Evolutionary conservation across 306 rosid species (phyloP).

Genomic region (Alnus glutinosa): DNA sequence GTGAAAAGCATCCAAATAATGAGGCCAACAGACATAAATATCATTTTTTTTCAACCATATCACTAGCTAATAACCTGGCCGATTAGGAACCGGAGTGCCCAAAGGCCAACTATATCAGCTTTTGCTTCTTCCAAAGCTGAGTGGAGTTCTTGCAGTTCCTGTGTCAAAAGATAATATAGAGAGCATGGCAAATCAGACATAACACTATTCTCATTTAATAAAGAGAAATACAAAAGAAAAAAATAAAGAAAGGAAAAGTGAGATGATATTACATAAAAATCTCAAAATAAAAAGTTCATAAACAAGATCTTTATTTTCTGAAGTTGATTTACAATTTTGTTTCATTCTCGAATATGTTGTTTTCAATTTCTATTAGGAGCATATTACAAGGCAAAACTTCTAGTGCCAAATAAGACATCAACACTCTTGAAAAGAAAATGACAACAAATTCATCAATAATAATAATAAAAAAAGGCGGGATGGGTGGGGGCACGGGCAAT

Average conservation of each 20-base stretch:
- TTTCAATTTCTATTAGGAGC: too few species aligned
- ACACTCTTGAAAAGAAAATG: too few species aligned
- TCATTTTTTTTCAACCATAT: background rate
- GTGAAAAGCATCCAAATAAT: slow-evolving; percentile 9
- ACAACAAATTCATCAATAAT: background rate
- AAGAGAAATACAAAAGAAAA: background rate
- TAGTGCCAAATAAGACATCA: too few species aligned
- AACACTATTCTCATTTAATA: background rate
- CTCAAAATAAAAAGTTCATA: background rate
- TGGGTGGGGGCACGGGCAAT: background rate
- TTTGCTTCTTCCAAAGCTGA: slow-evolving; percentile 96
- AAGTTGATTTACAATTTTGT: too few species aligned
- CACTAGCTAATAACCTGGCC: slow-evolving; percentile 50
- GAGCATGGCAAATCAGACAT: background rate
- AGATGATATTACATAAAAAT: background rate
- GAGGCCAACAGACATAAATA: background rate
- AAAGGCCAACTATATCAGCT: slow-evolving; percentile 97
- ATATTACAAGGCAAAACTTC: too few species aligned
- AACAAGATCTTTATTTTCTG: background rate
- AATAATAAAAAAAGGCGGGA: background rate
- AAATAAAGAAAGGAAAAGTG: background rate
- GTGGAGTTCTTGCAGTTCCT: slow-evolving; percentile 95
- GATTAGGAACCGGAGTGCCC: slow-evolving; percentile 82
- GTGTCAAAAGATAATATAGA: slow-evolving; percentile 33
- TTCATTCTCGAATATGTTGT: too few species aligned